Percentiles rank a stretch among this genome's conserved stretches.
Evolutionary conservation across 2,329 filamentous ascomycete species (phyloP).

Genomic region (Tympanopsis confertula): DNA sequence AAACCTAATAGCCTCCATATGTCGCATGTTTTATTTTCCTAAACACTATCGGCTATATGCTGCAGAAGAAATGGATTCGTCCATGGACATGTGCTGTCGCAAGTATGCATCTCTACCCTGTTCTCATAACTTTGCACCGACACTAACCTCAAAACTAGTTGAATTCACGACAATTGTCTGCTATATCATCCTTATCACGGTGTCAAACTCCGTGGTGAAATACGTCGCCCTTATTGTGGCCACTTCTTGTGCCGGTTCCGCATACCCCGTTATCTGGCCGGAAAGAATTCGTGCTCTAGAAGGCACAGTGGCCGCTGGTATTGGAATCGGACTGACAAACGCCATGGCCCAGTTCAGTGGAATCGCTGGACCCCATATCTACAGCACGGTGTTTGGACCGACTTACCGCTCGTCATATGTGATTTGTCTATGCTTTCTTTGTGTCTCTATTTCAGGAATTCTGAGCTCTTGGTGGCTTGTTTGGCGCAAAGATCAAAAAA

Average conservation of each 20-base stretch:
- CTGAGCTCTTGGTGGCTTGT: conserved; percentile 11
- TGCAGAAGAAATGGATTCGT: conserved; percentile 20
- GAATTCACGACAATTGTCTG: conserved; percentile 22
- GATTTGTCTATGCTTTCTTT: conserved; percentile 19
- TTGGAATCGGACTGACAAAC: conserved; percentile 28
- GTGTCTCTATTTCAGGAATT: conserved; percentile 14
- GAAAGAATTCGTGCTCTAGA: conserved; percentile 26
- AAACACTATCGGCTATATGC: conserved; percentile 17
- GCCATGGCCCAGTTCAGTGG: conserved; percentile 28
- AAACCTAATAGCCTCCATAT: conserved; percentile 18
- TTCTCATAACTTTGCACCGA: conserved; percentile 5
- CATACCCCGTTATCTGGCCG: conserved; percentile 29
- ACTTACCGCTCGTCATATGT: conserved; percentile 22
- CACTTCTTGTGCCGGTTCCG: conserved; percentile 22
- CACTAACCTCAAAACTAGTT: too few species aligned
- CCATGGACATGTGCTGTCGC: conserved; percentile 23
- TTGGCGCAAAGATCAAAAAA: conserved; percentile 8
- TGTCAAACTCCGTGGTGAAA: conserved; percentile 18
- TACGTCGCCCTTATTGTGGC: conserved; percentile 22
- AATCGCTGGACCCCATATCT: conserved; percentile 26
- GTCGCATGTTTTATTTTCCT: conserved; percentile 23
- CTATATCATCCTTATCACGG: conserved; percentile 23
- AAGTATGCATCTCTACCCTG: conserved; percentile 13
- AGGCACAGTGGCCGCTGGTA: conserved; percentile 23
- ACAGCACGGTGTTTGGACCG: conserved; percentile 24